Evolutionary conservation across 331 rosid genomes (phyloP), one percentile per base, ranked within the genome.

Genomic region (Ulmus americana): DNA sequence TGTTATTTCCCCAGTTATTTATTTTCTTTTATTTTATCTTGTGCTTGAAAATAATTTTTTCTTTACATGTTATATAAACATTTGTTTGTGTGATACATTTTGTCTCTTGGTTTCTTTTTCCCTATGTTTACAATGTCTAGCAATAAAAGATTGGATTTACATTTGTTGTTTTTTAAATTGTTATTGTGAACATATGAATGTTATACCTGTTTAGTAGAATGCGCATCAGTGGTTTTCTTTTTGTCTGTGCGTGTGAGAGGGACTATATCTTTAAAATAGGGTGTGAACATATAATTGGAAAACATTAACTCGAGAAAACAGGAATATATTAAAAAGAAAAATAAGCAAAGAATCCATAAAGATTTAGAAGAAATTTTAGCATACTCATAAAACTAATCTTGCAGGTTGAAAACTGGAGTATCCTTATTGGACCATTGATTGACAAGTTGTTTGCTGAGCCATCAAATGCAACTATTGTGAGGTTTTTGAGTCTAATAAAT

Each of bases 361-460:
- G 41, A 44, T 65, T 6, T 7, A 47, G n/a, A 35, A 63, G 22
- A 28, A 52, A 49, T 73, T 68, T 66, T 43, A 40, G 54, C 66
- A 40, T 53, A 28, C 65, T 66, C 63, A 61, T 70, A 66, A 13
- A 56, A 41, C 39, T 63, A 68, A 39, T 38, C 63, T 65, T 54
- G 54, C 82, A 88, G 97, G 94, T 92, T 79, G 85, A 72, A 68
- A 84, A 86, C 79, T 92, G 95, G 97, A 78, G 73, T 59, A 13
- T 54, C 70, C 73, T 92, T 73, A 68, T 92, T 59, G 91, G 86
- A 69, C 94, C 94, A 5, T 70, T 92, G 82, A 79, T 92, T 54
- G 88, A 79, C 78, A 92, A 86, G 83, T 77, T 92, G 95, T 89
- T 92, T 79, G 82, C 86, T 39, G 86, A 92, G 80, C 96, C 98